phyloP scores from a whole-genome alignment of 192 early-diverging fungal genomes.

The Globomyces pollinis-pini region DNA sequence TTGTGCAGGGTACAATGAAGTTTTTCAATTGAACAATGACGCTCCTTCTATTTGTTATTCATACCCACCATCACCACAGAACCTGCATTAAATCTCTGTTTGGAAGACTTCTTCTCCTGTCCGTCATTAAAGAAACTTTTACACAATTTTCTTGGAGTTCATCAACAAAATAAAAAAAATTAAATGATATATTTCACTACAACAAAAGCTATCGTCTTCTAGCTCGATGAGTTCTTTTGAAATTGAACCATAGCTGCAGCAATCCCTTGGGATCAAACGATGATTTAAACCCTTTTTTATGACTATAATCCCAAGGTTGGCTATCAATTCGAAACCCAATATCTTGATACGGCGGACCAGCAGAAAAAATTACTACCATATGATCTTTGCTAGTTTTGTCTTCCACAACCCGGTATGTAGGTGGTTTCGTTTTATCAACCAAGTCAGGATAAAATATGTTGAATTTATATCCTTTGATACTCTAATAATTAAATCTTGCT shows the following conservation, averaged over 20 bases:
- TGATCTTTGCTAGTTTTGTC: constrained; percentile 56
- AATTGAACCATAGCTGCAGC: constrained; percentile 44
- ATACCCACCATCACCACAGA: too few species aligned
- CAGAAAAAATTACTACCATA: constrained; percentile 77
- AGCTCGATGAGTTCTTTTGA: constrained; percentile 28
- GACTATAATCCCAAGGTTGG: constrained; percentile 90
- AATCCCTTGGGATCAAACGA: constrained; percentile 33
- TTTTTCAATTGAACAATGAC: too few species aligned
- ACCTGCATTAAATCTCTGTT: too few species aligned
- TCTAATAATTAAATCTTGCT: constrained; percentile 41
- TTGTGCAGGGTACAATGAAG: too few species aligned
- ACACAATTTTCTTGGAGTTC: too few species aligned
- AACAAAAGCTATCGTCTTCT: too few species aligned
- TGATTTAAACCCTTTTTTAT: constrained; percentile 57
- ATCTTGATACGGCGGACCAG: constrained; percentile 97
- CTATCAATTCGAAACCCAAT: constrained; percentile 95
- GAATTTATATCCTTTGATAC: constrained; percentile 94
- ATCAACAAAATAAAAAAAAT: too few species aligned
- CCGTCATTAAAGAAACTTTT: too few species aligned
- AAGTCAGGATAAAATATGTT: constrained; percentile 99
- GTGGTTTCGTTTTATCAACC: constrained; percentile 88
- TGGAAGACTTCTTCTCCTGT: too few species aligned
- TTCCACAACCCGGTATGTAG: constrained; percentile 78
- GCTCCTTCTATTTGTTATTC: too few species aligned
- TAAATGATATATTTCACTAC: too few species aligned